A percentile compares a stretch with the other conserved stretches of the same genome.
Conservation (phyloP, 306 rosid species). For the Gillenia trifoliata region DNA sequence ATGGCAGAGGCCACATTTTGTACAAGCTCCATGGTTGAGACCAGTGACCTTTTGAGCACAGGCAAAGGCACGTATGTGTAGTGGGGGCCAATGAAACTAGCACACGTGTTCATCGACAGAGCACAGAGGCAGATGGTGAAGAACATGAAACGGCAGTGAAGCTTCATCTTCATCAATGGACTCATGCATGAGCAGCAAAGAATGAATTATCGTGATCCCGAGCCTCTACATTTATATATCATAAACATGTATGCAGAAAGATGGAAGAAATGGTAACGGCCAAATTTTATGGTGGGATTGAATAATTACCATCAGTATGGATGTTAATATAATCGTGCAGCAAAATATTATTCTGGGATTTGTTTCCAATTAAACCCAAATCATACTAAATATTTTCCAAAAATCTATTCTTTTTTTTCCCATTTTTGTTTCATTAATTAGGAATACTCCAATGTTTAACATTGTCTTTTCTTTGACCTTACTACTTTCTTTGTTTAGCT, state of each 20-base stretch:
- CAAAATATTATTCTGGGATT: background rate
- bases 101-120: background rate
- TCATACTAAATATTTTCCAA: background rate
- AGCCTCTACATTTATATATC: no score
- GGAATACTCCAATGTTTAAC: background rate
- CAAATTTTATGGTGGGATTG: background rate
- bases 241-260: background rate
- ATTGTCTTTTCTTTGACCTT: background rate
- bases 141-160: background rate
- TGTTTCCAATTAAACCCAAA: background rate
- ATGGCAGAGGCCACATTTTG: background rate
- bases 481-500: no score
- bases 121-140: background rate
- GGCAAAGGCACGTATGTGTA: background rate
- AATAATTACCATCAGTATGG: background rate
- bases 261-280: background rate
- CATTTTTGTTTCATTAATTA: background rate
- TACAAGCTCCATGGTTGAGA: constrained; percentile 4
- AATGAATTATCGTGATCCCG: no score
- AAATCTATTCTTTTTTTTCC: background rate
- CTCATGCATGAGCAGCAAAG: background rate
- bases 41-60: background rate
- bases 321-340: background rate
- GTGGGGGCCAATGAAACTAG: background rate
- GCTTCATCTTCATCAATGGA: constrained; percentile 2